phyloP scores from a whole-genome alignment of 768 basidiomycete genomes.

The Mycena rosella region DNA sequence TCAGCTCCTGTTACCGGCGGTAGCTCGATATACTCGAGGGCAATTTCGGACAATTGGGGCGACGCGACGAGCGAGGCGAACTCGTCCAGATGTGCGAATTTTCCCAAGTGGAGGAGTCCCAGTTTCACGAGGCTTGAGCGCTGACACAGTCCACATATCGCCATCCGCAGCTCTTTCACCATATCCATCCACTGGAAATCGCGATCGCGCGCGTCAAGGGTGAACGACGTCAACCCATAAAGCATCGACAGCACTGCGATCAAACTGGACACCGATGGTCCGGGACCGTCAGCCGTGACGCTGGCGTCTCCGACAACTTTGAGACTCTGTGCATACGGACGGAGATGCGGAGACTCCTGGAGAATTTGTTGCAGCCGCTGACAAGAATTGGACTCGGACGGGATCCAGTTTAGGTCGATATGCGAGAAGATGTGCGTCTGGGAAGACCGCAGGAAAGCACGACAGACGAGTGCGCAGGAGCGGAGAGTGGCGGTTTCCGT shows the following conservation, averaged over 20 bases:
- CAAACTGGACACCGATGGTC: neutral
- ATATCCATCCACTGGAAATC: too few relatives aligned
- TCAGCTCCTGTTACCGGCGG: neutral
- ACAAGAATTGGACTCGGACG: neutral
- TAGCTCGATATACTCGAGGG: neutral
- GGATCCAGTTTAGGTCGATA: neutral
- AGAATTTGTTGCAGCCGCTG: neutral
- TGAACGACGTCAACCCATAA: neutral
- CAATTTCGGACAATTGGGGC: neutral
- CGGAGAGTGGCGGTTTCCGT: neutral
- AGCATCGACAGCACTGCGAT: neutral
- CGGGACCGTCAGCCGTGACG: neutral
- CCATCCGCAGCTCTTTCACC: neutral
- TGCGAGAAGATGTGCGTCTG: neutral
- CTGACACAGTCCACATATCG: neutral
- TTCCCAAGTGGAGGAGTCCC: neutral
- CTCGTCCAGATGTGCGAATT: neutral
- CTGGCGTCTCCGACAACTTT: neutral
- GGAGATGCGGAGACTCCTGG: neutral
- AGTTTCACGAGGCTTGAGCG: neutral
- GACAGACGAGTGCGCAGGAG: slow-evolving; percentile 13
- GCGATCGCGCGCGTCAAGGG: too few relatives aligned
- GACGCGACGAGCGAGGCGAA: neutral
- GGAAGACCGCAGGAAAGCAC: neutral
- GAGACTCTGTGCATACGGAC: neutral